Evolutionary conservation across 306 rosid species (phyloP), one percentile per base, ranked within the genome.

Genomic region (Vigna nakashimae): DNA sequence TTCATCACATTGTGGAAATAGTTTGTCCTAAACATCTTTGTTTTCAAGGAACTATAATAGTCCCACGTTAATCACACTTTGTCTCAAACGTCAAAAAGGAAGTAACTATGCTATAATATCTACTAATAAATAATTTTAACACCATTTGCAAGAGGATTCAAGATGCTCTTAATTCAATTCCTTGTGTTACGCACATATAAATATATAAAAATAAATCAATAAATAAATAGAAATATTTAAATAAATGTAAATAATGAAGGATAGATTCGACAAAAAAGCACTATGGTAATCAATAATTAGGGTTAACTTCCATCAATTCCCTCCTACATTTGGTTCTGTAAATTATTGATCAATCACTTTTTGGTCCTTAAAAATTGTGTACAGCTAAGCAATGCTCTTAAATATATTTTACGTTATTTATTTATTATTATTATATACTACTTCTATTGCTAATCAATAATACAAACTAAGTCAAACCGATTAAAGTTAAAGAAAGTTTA

Each of bases 1-100:
- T 85, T 76, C 78, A 71, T 75, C 81, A 77, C 74, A 72, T 79
- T 12, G 62, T 59, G 42, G 69, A 84, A 79, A 56, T 40, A 49
- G 45, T 49, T 57, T 68, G 56, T 74, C 73, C 26, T 2, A 67
- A 67, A 36, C 80, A 66, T 80, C 67, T 52, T 58, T 48, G 76
- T 60, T 51, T 63, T 51, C 26, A 55, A 51, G 78, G 60, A 80
- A 58, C 79, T 17, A 38, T 32, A 18, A 20, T 55, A 17, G 75
- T 50, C 78, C 74, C 74, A 69, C 73, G 71, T 22, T 26, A 81
- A 75, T 30, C 76, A 63, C 69, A 70, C 73, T 38, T 51, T 79
- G 81, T 55, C 79, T 9, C 7, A 62, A 22, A 22, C 50, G 14
- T 38, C 67, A 66, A 66, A 72, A 63, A 17, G 13, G 59, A 3